Percentiles rank a stretch among this genome's conserved stretches.
phyloP scores from a whole-genome alignment of 345 rosid genomes.

The Euclidium syriacum region DNA sequence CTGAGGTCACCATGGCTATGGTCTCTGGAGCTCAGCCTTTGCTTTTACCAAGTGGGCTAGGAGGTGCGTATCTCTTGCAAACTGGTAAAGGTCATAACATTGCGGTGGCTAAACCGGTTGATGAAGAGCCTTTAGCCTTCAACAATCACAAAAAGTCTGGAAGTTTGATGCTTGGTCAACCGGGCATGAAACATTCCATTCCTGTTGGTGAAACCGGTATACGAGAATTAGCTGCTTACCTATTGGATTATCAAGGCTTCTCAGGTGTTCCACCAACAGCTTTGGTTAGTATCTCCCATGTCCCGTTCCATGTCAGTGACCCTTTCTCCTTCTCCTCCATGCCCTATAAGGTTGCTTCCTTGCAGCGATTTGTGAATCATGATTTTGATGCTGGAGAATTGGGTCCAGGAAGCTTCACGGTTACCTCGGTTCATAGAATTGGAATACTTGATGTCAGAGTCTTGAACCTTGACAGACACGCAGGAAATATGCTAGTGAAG shows the following conservation, averaged over 20 bases:
- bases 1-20: conserved; percentile 73
- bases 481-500: conserved; percentile 76
- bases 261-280: conserved; percentile 85
- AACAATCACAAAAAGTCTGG: conserved; percentile 77
- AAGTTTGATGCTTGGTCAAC: conserved; percentile 63
- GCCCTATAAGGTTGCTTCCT: conserved; percentile 62
- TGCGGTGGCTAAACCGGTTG: conserved; percentile 78
- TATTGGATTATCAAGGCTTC: conserved; percentile 68
- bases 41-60: conserved; percentile 61
- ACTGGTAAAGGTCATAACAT: conserved; percentile 44
- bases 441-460: conserved; percentile 72
- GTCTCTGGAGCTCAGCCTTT: conserved; percentile 64
- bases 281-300: conserved; percentile 58
- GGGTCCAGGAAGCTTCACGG: conserved; percentile 66
- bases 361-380: conserved; percentile 68
- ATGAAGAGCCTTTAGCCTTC: conserved; percentile 76
- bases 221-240: conserved; percentile 77
- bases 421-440: conserved; percentile 64
- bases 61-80: conserved; percentile 71
- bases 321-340: conserved; percentile 32
- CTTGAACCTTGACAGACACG: conserved; percentile 76
- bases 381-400: conserved; percentile 78
- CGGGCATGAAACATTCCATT: conserved; percentile 65
- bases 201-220: conserved; percentile 75
- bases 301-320: conserved; percentile 52